Conservation (phyloP, 176 grass and related monocot species). For the Chloris gayana region DNA sequence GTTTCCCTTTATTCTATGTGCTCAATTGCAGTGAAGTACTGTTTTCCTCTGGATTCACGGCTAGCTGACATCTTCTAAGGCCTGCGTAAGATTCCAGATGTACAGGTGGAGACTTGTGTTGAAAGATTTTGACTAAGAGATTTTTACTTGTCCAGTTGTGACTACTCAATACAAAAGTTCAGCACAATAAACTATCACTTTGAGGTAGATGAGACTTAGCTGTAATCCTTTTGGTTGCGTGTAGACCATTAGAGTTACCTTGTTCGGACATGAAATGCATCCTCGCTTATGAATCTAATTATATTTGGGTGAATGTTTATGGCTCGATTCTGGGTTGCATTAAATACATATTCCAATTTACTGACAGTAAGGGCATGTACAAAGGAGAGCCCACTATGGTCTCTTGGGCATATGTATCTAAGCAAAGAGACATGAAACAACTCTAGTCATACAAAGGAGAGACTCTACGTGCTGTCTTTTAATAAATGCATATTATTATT, state of each 20-base stretch:
- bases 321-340: not conserved
- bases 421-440: no score
- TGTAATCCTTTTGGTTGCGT: constrained; percentile 24
- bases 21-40: constrained; percentile 45
- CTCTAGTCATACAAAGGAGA: no score
- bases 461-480: no score
- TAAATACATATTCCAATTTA: not conserved
- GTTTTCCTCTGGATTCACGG: constrained; percentile 39
- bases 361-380: no score
- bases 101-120: constrained; percentile 54
- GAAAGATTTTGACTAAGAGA: constrained; percentile 46
- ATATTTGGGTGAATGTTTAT: not conserved
- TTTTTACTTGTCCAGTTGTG: constrained; percentile 36
- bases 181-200: constrained; percentile 36
- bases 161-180: constrained; percentile 41
- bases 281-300: constrained; percentile 11
- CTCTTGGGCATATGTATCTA: no score
- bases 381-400: no score
- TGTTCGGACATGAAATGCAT: constrained; percentile 21
- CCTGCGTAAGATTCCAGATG: constrained; percentile 36
- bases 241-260: constrained; percentile 30
- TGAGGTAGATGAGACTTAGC: constrained; percentile 15
- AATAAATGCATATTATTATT: no score
- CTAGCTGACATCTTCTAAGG: constrained; percentile 37
- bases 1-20: not conserved